Percentiles rank a stretch among this genome's conserved stretches.
These are phyloP conservation scores for Entelexis paramagnoliae DNA, from an alignment of 1,139 yeast genomes.

Conservation along the genomic window DNA sequence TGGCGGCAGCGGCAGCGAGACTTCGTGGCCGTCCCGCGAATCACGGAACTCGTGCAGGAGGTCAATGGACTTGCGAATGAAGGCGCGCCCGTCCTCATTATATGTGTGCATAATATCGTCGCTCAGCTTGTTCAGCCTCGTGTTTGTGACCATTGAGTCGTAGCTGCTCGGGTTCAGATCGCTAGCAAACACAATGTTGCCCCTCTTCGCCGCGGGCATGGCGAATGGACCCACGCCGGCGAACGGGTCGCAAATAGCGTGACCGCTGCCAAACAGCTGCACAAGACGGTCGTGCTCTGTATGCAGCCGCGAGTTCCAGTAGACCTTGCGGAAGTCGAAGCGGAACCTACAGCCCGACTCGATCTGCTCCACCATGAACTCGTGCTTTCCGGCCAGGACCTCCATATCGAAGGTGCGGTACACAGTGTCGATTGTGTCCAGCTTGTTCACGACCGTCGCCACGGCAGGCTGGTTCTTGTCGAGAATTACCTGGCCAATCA, in stretches of 20 bases:
- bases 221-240: slow-evolving; percentile 99
- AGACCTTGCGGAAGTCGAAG: slow-evolving; percentile 86
- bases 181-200: slow-evolving; percentile 75
- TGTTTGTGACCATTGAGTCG: slow-evolving; percentile 57
- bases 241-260: slow-evolving; percentile 86
- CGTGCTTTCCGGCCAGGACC: slow-evolving; percentile 68
- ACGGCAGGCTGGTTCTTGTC: slow-evolving; percentile 68
- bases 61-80: slow-evolving; percentile 53
- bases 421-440: slow-evolving; percentile 74
- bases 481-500: slow-evolving; percentile 82
- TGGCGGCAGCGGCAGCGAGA: not conserved
- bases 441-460: slow-evolving; percentile 87
- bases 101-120: slow-evolving; percentile 48
- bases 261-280: slow-evolving; percentile 46
- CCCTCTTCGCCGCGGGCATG: slow-evolving; percentile 87
- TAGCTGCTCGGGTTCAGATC: slow-evolving; percentile 86
- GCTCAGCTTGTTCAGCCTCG: slow-evolving; percentile 51
- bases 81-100: slow-evolving; percentile 74
- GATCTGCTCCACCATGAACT: slow-evolving; percentile 67
- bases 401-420: slow-evolving; percentile 93
- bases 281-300: slow-evolving; percentile 87
- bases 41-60: slow-evolving; percentile 35
- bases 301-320: slow-evolving; percentile 93
- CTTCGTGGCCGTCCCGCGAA: slow-evolving; percentile 18
- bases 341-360: slow-evolving; percentile 80